These are phyloP conservation scores for Yamadazyma atlantica DNA, from an alignment of 1,139 yeast species.

Conservation along the genomic window DNA sequence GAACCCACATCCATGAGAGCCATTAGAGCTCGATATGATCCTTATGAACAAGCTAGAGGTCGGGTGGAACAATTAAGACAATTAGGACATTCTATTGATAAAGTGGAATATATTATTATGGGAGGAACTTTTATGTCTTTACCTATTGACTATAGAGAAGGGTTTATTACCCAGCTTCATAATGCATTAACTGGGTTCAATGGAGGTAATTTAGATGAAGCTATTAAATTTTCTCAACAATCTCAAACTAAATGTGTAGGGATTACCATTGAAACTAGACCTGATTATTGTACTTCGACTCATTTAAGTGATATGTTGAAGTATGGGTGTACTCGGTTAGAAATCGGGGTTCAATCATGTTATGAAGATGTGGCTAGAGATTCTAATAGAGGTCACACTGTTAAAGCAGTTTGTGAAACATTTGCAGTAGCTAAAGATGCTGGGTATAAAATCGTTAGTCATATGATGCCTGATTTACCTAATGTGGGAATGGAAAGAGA, in stretches of 20 bases:
- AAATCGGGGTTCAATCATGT: conserved; percentile 95
- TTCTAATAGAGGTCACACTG: conserved; percentile 98
- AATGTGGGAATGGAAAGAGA: conserved; percentile 99
- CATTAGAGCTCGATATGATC: conserved; percentile 94
- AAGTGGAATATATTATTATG: conserved; percentile 96
- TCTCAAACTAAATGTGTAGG: conserved; percentile 97
- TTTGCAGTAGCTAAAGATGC: conserved; percentile 96
- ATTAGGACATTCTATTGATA: conserved; percentile 94
- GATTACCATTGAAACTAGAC: conserved; percentile 96
- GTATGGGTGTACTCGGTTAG: conserved; percentile 96
- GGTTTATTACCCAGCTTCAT: conserved; percentile 84
- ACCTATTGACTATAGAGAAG: conserved; percentile 85
- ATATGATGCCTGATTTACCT: conserved; percentile 99
- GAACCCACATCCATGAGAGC: conserved; percentile 99
- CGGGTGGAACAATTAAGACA: conserved; percentile 94
- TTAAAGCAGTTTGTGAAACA: conserved; percentile 92
- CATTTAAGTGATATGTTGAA: conserved; percentile 93
- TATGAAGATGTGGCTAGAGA: conserved; percentile 99
- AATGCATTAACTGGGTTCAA: conserved; percentile 94
- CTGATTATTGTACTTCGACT: conserved; percentile 96
- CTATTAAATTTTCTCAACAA: conserved; percentile 88
- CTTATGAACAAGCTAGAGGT: conserved; percentile 98
- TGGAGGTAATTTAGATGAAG: conserved; percentile 86
- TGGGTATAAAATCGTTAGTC: conserved; percentile 95
- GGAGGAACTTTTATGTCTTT: conserved; percentile 99